These are phyloP conservation scores for Lenwebbia sp. DNA, from an alignment of 345 rosid genomes.

Conservation along the genomic window DNA sequence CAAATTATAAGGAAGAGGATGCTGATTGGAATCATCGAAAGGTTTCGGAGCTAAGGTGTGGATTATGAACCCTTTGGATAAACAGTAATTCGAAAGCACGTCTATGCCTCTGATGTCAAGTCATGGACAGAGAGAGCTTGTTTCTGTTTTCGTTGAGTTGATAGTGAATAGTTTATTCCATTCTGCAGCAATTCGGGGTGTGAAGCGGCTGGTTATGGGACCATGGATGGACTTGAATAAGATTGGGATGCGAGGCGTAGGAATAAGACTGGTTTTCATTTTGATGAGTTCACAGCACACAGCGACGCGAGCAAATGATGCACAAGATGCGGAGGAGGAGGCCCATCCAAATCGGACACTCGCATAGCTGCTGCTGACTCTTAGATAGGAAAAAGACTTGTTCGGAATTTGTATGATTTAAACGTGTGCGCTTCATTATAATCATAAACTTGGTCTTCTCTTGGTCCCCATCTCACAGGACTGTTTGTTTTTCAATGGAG, in stretches of 20 bases:
- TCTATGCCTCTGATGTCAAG: background rate
- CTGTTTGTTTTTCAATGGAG: background rate
- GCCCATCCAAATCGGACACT: background rate
- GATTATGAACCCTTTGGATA: background rate
- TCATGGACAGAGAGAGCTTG: background rate
- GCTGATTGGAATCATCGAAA: constrained; percentile 53
- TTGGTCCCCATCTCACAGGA: background rate
- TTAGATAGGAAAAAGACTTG: background rate
- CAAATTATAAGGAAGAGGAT: constrained; percentile 53
- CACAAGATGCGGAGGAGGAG: background rate
- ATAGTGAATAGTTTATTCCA: background rate
- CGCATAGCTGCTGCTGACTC: background rate
- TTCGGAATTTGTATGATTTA: background rate
- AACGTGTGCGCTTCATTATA: background rate
- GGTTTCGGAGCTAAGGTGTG: constrained; percentile 38
- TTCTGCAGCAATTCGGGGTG: background rate
- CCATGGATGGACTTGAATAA: background rate
- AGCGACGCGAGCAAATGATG: background rate
- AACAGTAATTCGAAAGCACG: background rate
- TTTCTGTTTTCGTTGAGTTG: background rate
- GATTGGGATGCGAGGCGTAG: background rate
- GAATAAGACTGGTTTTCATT: background rate
- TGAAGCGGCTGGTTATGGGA: background rate
- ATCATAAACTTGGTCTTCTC: background rate
- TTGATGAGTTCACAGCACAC: background rate